A percentile compares a stretch with the other conserved stretches of the same genome.
phyloP scores from a whole-genome alignment of 2,329 filamentous ascomycete genomes.

The Gyromitra esculenta region DNA sequence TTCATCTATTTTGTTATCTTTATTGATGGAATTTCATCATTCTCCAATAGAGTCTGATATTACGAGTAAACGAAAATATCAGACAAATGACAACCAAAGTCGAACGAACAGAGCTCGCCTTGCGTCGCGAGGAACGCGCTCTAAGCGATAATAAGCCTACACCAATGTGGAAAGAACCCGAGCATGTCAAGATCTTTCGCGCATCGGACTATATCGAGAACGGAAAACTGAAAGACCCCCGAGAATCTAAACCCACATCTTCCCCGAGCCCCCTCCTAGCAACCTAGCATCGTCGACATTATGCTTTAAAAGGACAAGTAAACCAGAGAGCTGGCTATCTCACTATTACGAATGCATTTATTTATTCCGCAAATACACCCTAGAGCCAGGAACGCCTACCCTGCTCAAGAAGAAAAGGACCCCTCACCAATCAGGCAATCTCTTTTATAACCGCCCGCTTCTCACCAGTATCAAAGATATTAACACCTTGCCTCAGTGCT shows the following conservation, averaged over 20 bases:
- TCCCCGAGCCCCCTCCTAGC: background rate
- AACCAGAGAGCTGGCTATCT: conserved; percentile 23
- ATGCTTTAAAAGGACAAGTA: conserved; percentile 4
- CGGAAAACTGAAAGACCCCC: conserved; percentile 54
- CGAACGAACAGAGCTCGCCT: conserved; percentile 56
- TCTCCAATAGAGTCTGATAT: conserved; percentile 50
- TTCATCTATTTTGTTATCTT: background rate
- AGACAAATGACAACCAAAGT: conserved; percentile 55
- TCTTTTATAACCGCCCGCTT: conserved; percentile 59
- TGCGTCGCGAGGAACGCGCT: conserved; percentile 56
- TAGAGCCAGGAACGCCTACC: background rate
- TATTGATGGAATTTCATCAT: conserved; percentile 15
- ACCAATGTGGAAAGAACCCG: conserved; percentile 56
- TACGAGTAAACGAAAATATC: conserved; percentile 55
- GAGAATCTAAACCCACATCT: conserved; percentile 4
- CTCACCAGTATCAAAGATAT: conserved; percentile 63
- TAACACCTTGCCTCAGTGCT: conserved; percentile 65
- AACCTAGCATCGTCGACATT: conserved; percentile 7
- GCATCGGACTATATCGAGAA: conserved; percentile 56
- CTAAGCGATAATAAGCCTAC: conserved; percentile 55
- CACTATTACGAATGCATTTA: conserved; percentile 24
- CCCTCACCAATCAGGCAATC: background rate
- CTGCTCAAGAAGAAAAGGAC: background rate
- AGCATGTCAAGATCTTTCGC: conserved; percentile 52
- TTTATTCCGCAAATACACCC: conserved; percentile 14